These are phyloP conservation scores for Oldenlandia corymbosa DNA, from an alignment of 257 asterid species.

Conservation along the genomic window DNA sequence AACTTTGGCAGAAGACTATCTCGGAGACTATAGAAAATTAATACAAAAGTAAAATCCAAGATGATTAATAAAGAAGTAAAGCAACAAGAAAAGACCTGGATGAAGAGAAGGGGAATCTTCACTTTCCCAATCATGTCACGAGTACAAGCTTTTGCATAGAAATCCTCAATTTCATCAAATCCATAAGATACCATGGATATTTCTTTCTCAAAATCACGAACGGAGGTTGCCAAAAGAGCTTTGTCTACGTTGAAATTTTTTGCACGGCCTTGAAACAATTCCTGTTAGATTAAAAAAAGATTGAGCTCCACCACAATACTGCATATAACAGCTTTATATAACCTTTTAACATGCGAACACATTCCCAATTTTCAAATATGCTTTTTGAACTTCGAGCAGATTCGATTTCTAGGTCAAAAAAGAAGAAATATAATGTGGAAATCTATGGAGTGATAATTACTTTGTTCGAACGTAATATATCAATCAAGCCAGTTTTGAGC, in stretches of 20 bases:
- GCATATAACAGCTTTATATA: too few relatives aligned
- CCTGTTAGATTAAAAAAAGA: slow-evolving; percentile 45
- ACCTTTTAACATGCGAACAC: background rate
- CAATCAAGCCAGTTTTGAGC: slow-evolving; percentile 60
- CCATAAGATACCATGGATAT: slow-evolving; percentile 87
- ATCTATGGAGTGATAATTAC: slow-evolving; percentile 26
- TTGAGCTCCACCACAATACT: background rate
- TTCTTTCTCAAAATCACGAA: slow-evolving; percentile 75
- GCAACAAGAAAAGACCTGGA: slow-evolving; percentile 57
- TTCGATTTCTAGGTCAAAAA: background rate
- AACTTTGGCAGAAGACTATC: background rate
- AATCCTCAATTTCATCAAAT: slow-evolving; percentile 56
- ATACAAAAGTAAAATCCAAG: background rate
- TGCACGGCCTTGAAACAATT: slow-evolving; percentile 84
- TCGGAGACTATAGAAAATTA: background rate
- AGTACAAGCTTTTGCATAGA: slow-evolving; percentile 81
- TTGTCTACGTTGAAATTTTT: slow-evolving; percentile 77
- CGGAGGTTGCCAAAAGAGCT: slow-evolving; percentile 66
- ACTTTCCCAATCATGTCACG: slow-evolving; percentile 64
- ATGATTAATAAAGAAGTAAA: background rate
- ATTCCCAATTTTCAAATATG: background rate
- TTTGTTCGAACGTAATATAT: slow-evolving; percentile 74
- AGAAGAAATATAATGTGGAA: background rate
- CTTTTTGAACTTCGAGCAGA: background rate
- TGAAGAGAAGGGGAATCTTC: slow-evolving; percentile 85